These are phyloP conservation scores for Dactylellina leptospora DNA, from an alignment of 2,329 filamentous ascomycete species.

Conservation along the genomic window DNA sequence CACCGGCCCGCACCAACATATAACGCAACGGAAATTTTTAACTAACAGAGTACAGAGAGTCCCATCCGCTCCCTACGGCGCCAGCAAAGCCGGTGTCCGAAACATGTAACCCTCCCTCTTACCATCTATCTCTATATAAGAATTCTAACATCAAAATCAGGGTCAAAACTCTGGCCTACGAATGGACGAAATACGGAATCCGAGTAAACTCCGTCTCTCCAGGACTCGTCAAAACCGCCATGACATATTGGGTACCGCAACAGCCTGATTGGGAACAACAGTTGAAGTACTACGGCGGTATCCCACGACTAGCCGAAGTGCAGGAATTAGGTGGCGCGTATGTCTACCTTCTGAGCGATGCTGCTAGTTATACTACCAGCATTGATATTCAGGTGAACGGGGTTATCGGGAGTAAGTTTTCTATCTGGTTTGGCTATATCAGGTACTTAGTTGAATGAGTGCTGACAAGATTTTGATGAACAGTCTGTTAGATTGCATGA, in stretches of 20 bases:
- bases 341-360: constrained; percentile 67
- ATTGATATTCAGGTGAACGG: constrained; percentile 64
- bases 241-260: constrained; percentile 67
- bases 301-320: constrained; percentile 65
- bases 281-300: constrained; percentile 67
- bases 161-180: constrained; percentile 67
- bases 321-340: constrained; percentile 66
- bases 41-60: constrained; percentile 57
- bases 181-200: constrained; percentile 77
- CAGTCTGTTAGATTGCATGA: too few species aligned
- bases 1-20: constrained; percentile 29
- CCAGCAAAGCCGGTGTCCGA: constrained; percentile 56
- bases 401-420: constrained; percentile 59
- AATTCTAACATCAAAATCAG: constrained; percentile 18
- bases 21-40: background rate
- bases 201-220: constrained; percentile 75
- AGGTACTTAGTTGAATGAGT: background rate
- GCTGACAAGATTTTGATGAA: too few species aligned
- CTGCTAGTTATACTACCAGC: constrained; percentile 65
- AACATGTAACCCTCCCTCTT: constrained; percentile 59
- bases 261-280: constrained; percentile 66
- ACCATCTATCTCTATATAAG: background rate
- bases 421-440: background rate
- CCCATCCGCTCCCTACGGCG: constrained; percentile 63
- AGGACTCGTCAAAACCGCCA: constrained; percentile 79